Percentiles rank a stretch among this genome's conserved stretches.
These are phyloP conservation scores for Vicia sativa DNA, from an alignment of 306 rosid species.

Conservation along the genomic window DNA sequence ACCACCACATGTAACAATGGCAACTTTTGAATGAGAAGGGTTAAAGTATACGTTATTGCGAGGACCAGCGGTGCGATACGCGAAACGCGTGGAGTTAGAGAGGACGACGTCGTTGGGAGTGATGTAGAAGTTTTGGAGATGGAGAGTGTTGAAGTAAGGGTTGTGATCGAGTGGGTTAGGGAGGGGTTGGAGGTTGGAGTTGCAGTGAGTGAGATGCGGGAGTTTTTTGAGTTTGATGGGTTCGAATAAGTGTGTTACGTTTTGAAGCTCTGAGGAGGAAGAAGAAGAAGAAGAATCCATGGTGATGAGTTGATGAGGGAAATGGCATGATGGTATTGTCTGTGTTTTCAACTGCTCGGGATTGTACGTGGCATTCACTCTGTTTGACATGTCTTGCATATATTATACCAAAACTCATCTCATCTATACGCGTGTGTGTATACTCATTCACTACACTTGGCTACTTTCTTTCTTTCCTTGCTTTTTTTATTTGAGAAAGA, in stretches of 20 bases:
- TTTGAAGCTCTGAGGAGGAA: background rate
- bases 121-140: slow-evolving; percentile 23
- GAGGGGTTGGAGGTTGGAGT: background rate
- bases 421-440: too few species aligned
- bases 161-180: slow-evolving; percentile 38
- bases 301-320: background rate
- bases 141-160: slow-evolving; percentile 34
- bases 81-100: slow-evolving; percentile 19
- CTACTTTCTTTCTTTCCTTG: too few species aligned
- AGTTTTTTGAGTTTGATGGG: slow-evolving; percentile 38
- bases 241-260: slow-evolving; percentile 11
- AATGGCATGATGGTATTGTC: too few species aligned
- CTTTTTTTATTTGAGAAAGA: too few species aligned
- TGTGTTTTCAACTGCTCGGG: too few species aligned
- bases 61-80: slow-evolving; percentile 44
- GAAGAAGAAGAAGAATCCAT: background rate
- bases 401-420: too few species aligned
- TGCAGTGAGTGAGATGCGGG: background rate
- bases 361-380: too few species aligned
- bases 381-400: too few species aligned
- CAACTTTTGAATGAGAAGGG: slow-evolving; percentile 44
- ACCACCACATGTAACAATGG: slow-evolving; percentile 60
- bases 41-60: slow-evolving; percentile 26
- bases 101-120: slow-evolving; percentile 30
- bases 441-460: too few species aligned